phyloP scores from a whole-genome alignment of 163 green algal species.

The Chlorella variabilis region DNA sequence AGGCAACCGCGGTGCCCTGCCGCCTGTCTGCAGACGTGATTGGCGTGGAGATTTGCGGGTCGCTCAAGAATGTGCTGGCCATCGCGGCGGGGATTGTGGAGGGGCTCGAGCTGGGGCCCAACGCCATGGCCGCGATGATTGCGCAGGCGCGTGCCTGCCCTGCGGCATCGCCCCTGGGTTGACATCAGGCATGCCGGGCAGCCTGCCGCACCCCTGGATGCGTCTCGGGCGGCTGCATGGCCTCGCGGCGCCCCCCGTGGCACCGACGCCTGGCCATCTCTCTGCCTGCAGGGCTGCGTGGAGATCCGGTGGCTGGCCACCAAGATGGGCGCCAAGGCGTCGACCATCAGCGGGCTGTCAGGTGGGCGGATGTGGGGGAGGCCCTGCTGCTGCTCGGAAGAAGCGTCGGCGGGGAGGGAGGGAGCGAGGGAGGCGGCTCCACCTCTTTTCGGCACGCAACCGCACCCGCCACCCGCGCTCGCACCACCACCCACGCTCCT shows the following conservation, averaged over 20 bases:
- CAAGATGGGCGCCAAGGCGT: constrained; percentile 92
- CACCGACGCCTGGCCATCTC: neutral
- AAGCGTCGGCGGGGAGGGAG: too few species aligned
- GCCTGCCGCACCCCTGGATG: too few species aligned
- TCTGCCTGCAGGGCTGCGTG: neutral
- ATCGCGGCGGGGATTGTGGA: constrained; percentile 98
- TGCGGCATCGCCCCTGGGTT: too few species aligned
- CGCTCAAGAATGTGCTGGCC: constrained; percentile 98
- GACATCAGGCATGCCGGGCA: too few species aligned
- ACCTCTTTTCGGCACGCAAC: too few species aligned
- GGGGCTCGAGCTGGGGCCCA: constrained; percentile 94
- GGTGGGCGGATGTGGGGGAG: neutral
- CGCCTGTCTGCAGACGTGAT: constrained; percentile 81
- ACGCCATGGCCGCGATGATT: constrained; percentile 90
- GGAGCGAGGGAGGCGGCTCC: too few species aligned
- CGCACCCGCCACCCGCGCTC: too few species aligned
- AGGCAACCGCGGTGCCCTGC: too few species aligned
- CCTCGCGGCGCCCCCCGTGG: too few species aligned
- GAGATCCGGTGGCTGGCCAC: constrained; percentile 93
- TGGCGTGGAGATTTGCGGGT: constrained; percentile 95
- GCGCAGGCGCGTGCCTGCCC: constrained; percentile 55
- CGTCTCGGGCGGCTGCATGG: too few species aligned
- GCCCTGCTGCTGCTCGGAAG: neutral
- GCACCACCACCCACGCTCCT: too few species aligned
- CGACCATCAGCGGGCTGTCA: constrained; percentile 90